Evolutionary conservation across 805 yeast species (phyloP), one percentile per base, ranked within the genome.

Genomic region (Monosporozyma aerobia): DNA sequence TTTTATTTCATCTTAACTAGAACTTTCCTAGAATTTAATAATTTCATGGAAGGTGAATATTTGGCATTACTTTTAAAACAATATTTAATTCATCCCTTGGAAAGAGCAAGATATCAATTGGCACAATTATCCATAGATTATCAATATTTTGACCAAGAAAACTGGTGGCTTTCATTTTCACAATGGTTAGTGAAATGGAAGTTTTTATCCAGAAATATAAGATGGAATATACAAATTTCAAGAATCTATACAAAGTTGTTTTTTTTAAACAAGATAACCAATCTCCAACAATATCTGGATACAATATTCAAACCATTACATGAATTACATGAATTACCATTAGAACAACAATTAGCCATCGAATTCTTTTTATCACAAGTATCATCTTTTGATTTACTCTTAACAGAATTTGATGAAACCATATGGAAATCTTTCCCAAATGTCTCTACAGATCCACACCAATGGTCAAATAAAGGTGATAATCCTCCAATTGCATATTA

Each of bases 401-500:
- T 62, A 58, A 25, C 61, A 11, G 55, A 60, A 52, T 30, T 60
- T 50, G 56, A 58, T 51, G 54, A 53, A 29, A 50, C 53, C 46
- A 30, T 58, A 54, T 51, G 73, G 73, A 50, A 51, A 41, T 40
- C 56, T 48, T 55, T 64, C 49, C 54, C 58, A 2, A 52, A 54
- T 23, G 44, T 51, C 6, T 30, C 44, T 6, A 56, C 59, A 2
- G 8, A 19, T 3, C 65, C 65, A 9, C 29, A 44, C 3, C 51
- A 55, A 8, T 71, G 75, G 74, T 51, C 51, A 13, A 56, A 60
- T 1, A 50, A 57, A 39, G 60, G 62, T 3, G 66, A 63, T 14
- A 71, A 71, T 50, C 74, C 75, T 5, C 72, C 74, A 1, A 60
- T 69, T 30, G 63, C 71, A 16, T 69, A 70, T 44, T 70, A 70